These are phyloP conservation scores for Penicillium verrucosum DNA, from an alignment of 2,329 filamentous ascomycete genomes.

Conservation along the genomic window DNA sequence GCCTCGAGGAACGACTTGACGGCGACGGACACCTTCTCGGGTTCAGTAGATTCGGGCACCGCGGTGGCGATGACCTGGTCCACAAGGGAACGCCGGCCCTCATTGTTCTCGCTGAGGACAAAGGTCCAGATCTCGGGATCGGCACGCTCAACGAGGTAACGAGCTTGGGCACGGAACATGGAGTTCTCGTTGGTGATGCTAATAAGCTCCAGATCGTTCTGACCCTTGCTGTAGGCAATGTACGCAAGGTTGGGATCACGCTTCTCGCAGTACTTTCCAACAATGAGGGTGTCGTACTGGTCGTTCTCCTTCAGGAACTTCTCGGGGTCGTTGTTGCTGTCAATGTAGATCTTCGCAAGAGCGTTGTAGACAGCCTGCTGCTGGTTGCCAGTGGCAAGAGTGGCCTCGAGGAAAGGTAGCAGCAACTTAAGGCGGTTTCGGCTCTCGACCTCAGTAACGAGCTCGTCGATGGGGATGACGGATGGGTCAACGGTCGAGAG, in stretches of 20 bases:
- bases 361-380: constrained; percentile 97
- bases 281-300: constrained; percentile 84
- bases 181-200: constrained; percentile 98
- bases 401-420: constrained; percentile 91
- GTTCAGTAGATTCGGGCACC: constrained; percentile 87
- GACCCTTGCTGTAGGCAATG: constrained; percentile 92
- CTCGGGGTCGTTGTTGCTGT: constrained; percentile 97
- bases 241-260: constrained; percentile 92
- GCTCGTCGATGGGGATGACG: constrained; percentile 87
- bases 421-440: constrained; percentile 94
- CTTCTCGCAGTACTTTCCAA: constrained; percentile 99
- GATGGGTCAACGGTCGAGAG: constrained; percentile 78
- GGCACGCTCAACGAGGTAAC: constrained; percentile 86
- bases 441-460: constrained; percentile 91
- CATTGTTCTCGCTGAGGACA: constrained; percentile 91
- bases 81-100: constrained; percentile 87
- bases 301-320: constrained; percentile 97
- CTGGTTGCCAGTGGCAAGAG: constrained; percentile 82
- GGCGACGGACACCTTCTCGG: constrained; percentile 89
- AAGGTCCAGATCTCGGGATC: constrained; percentile 92
- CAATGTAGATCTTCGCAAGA: constrained; percentile 98
- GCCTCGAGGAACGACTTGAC: constrained; percentile 89
- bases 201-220: constrained; percentile 95
- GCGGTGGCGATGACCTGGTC: constrained; percentile 96
- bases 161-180: constrained; percentile 98